A percentile compares a stretch with the other conserved stretches of the same genome.
Evolutionary conservation across 1,284 basidiomycete genomes (phyloP).

Genomic region (Sphaerobolus stellatus): DNA sequence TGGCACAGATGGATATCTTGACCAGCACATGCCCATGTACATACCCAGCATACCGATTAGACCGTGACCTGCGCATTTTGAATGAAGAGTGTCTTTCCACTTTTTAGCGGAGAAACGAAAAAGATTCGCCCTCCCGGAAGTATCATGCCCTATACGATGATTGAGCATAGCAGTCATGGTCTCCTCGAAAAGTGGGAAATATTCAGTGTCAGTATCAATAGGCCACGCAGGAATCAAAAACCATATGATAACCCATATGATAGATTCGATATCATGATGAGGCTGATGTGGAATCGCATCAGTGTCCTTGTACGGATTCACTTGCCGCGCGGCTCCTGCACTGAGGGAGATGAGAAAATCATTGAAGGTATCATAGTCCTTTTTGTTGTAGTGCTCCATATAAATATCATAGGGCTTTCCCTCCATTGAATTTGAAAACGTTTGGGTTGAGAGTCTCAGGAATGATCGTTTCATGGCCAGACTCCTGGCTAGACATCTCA

Average conservation of each 20-base stretch:
- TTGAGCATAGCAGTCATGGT: background rate
- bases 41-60: background rate
- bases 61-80: background rate
- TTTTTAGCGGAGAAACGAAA: background rate
- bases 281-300: background rate
- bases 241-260: background rate
- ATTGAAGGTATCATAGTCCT: too few species aligned
- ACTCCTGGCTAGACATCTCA: background rate
- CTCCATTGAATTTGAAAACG: too few species aligned
- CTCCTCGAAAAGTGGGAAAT: background rate
- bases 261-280: background rate
- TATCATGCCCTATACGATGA: background rate
- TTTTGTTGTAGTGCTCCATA: too few species aligned
- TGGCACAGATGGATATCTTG: background rate
- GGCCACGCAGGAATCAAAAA: background rate
- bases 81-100: background rate
- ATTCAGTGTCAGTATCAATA: background rate
- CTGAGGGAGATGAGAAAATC: too few species aligned
- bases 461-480: background rate
- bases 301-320: too few species aligned
- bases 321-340: too few species aligned
- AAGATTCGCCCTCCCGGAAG: background rate
- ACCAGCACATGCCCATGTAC: background rate
- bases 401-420: too few species aligned
- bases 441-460: too few species aligned